Evolutionary conservation across 306 rosid genomes (phyloP).

Genomic region (Vigna nakashimae): DNA sequence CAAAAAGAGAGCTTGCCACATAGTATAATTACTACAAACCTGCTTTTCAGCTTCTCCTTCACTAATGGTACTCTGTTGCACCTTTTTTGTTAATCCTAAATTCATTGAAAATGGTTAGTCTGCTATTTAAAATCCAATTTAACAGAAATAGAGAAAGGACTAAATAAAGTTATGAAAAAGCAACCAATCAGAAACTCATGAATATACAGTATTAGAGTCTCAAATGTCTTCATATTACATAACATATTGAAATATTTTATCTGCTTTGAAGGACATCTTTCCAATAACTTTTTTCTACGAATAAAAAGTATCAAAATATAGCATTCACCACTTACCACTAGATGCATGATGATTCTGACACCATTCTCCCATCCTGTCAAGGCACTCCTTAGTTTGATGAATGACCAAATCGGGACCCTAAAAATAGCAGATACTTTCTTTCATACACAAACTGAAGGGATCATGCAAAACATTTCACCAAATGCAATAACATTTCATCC

Average conservation of each 20-base stretch:
- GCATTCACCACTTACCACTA: conserved; percentile 76
- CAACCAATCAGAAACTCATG: not conserved
- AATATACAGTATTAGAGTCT: not conserved
- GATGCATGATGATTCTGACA: conserved; percentile 89
- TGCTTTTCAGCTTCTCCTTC: conserved; percentile 93
- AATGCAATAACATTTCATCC: conserved; percentile 13
- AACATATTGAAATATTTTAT: conserved; percentile 12
- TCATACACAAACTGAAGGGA: conserved; percentile 28
- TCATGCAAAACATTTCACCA: conserved; percentile 25
- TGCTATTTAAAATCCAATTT: conserved; percentile 32
- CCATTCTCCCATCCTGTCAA: conserved; percentile 97
- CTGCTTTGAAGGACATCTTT: conserved; percentile 30
- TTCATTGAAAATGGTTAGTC: conserved; percentile 43
- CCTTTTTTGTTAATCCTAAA: conserved; percentile 80
- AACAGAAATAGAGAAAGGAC: not conserved
- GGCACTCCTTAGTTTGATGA: conserved; percentile 83
- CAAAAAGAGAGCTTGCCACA: conserved; percentile 22
- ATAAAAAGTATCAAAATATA: conserved; percentile 32
- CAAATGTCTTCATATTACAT: conserved; percentile 6
- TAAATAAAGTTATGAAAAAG: conserved; percentile 23
- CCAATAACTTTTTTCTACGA: conserved; percentile 8
- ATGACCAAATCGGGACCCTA: conserved; percentile 98
- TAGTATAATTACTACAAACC: conserved; percentile 57
- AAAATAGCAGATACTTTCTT: conserved; percentile 41
- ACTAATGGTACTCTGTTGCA: conserved; percentile 71